These are phyloP conservation scores for Pleurostoma richardsiae DNA, from an alignment of 2,329 filamentous ascomycete species.

Conservation along the genomic window DNA sequence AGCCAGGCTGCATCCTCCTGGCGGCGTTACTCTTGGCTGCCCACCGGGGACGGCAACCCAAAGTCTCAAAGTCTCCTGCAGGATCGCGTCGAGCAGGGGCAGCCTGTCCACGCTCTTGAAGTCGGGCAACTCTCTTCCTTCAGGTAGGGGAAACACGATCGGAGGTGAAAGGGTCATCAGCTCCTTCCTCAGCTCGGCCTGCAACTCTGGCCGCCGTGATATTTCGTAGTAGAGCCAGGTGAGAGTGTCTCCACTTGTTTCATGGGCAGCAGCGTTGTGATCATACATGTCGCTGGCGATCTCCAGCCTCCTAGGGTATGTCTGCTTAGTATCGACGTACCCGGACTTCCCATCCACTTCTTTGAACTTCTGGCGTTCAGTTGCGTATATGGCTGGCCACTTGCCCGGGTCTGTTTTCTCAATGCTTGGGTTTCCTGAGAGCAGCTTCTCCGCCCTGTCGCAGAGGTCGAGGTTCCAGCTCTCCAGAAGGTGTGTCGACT, in stretches of 20 bases:
- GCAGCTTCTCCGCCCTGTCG: background rate
- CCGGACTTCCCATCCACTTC: background rate
- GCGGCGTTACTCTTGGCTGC: constrained; percentile 1
- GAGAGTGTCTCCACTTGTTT: constrained; percentile 6
- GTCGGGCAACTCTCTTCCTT: background rate
- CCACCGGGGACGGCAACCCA: constrained; percentile 3
- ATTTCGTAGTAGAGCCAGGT: constrained; percentile 4
- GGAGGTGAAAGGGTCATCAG: background rate
- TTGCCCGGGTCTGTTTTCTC: background rate
- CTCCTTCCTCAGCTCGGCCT: constrained; percentile 1
- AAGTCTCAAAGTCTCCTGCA: constrained; percentile 5
- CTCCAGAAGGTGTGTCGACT: background rate
- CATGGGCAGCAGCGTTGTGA: background rate
- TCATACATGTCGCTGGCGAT: constrained; percentile 1
- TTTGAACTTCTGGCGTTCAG: background rate
- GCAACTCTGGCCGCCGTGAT: constrained; percentile 1
- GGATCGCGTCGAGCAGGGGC: constrained; percentile 3
- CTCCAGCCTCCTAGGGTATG: background rate
- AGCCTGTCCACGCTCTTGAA: constrained; percentile 1
- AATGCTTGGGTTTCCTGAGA: background rate
- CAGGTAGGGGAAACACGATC: background rate
- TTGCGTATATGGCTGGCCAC: background rate
- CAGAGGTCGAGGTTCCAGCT: background rate
- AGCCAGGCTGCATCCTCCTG: constrained; percentile 28
- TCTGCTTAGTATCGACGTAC: background rate